Conservation (phyloP, 2,329 filamentous ascomycete genomes). For the Curvularia lunata region DNA sequence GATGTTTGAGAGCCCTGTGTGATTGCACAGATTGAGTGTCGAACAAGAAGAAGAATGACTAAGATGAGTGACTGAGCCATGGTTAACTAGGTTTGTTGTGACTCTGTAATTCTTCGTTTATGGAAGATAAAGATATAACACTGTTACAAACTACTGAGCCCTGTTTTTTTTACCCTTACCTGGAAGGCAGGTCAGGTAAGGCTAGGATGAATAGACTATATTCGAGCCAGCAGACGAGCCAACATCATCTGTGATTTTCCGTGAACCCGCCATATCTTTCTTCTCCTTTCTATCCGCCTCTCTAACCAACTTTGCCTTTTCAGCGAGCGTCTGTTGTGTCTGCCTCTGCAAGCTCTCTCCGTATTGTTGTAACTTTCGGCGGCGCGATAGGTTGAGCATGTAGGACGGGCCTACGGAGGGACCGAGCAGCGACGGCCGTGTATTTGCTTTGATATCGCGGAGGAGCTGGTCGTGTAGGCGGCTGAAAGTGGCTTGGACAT, state of each 20-base stretch:
- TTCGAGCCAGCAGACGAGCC: neutral
- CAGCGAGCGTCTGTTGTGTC: conserved; percentile 11
- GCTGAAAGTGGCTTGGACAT: conserved; percentile 56
- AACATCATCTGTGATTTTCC: neutral
- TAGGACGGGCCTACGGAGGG: conserved; percentile 31
- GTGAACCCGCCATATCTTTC: neutral
- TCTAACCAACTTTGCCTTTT: conserved; percentile 22
- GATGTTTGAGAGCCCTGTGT: neutral
- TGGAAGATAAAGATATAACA: neutral
- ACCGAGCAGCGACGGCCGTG: conserved; percentile 26
- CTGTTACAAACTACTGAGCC: neutral
- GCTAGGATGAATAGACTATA: neutral
- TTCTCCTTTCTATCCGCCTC: conserved; percentile 6
- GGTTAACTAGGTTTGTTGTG: neutral
- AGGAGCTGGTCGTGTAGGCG: conserved; percentile 24
- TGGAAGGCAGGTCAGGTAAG: neutral
- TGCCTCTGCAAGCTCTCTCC: conserved; percentile 16
- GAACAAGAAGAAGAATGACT: neutral
- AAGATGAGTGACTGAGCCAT: neutral
- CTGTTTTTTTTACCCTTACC: neutral
- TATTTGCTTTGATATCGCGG: conserved; percentile 22
- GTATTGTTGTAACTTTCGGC: conserved; percentile 23
- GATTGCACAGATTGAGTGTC: neutral
- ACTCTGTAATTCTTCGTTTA: neutral
- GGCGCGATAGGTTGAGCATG: conserved; percentile 19